Base-by-base conservation (phyloP, 1,139 yeast species). In the Diutina rugosa region DNA sequence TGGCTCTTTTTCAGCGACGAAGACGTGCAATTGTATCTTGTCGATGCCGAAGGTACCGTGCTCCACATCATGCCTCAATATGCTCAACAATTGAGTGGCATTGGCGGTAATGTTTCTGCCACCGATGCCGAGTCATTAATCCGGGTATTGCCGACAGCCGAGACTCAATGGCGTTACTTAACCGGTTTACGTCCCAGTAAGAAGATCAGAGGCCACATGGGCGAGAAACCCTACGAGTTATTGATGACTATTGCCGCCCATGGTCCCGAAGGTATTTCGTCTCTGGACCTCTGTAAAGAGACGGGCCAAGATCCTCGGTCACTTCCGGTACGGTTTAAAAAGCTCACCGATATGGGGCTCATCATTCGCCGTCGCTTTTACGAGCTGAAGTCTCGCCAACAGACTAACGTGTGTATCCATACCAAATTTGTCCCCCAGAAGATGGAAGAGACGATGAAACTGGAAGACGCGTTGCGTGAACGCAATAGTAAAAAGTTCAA, bases 231-330 rank as follows among this genome's bases (percentile, higher is more conserved):
- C 16, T 49, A 29, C 12, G 53, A 49, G 32, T 32, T 49, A 12
- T 32, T 49, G 26, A 38, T 49, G 41, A 18, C 44, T 5, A 49
- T 49, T 49, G 53, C 53, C 14, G 21, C 44, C 2, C 53, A 49
- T 32, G 53, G 53, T 6, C 28, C 53, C 21, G 12, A 49, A 9
- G 53, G 53, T 6, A 32, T 49, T 29, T 29, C 53, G 12, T 49
- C 53, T 14, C 53, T 49, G 53, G 53, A 49, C 35, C 35, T 49
- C 14, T 49, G 53, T 49, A 51, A 51, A 21, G 32, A 18, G 21
- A 41, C 54, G 6, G 54, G 54, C 30, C 54, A 51, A 21, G 54
- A 51, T 21, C 46, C 54, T 26, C 54, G 54, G 4, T 41, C 46
- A 26, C 54, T 51, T 9, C 46, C 54, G 8, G 54, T 38, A 1